Conservation (phyloP, 2,329 filamentous ascomycete genomes). For the Mollisia scopiformis region DNA sequence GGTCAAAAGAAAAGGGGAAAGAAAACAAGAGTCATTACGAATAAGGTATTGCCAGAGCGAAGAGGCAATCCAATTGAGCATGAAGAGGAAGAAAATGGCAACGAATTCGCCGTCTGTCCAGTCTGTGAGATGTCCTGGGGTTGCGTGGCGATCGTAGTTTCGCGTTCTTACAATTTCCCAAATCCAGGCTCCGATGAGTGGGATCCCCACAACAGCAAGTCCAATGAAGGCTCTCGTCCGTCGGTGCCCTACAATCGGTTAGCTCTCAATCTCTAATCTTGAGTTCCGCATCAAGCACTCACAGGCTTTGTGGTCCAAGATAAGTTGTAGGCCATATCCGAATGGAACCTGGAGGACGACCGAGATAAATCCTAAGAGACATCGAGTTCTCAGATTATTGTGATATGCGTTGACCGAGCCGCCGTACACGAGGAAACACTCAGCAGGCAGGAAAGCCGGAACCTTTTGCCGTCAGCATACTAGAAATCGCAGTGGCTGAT, state of each 20-base stretch:
- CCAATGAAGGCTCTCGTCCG: background rate
- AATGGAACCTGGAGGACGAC: background rate
- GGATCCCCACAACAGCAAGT: background rate
- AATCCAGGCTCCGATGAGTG: background rate
- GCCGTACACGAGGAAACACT: background rate
- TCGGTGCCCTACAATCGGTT: too few relatives aligned
- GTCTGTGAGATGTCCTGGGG: background rate
- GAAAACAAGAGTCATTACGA: too few relatives aligned
- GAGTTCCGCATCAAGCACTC: too few relatives aligned
- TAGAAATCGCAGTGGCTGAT: too few relatives aligned
- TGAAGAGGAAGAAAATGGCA: background rate
- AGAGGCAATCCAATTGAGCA: background rate
- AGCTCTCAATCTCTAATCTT: too few relatives aligned
- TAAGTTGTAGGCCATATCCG: background rate
- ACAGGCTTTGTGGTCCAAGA: background rate
- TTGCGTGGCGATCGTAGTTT: background rate
- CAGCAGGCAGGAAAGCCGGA: background rate
- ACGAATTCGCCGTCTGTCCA: background rate
- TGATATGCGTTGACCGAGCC: background rate
- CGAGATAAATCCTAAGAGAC: background rate
- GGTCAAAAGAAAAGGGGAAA: too few relatives aligned
- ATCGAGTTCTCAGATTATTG: background rate
- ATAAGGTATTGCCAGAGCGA: background rate
- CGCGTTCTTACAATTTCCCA: background rate
- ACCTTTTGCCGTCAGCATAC: too few relatives aligned